These are phyloP conservation scores for Pseudisothecium myosuroides DNA, from an alignment of 225 moss, liverwort and hornwort species.

Conservation along the genomic window DNA sequence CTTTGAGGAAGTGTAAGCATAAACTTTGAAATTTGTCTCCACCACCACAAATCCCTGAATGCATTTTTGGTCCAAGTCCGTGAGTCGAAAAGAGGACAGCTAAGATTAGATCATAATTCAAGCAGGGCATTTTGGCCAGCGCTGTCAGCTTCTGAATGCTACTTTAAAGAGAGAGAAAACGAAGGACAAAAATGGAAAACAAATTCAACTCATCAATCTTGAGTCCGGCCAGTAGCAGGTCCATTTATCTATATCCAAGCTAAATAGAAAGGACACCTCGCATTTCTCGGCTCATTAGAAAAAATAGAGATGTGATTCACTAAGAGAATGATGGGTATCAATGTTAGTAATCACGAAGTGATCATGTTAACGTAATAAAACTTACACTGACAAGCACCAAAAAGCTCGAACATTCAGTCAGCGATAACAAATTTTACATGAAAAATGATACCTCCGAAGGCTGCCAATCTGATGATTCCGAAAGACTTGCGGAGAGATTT, in stretches of 20 bases:
- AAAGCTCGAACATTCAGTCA: not conserved
- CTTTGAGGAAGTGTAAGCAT: conserved; percentile 85
- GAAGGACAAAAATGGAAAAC: not conserved
- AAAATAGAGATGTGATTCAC: not conserved
- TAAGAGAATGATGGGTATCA: not conserved
- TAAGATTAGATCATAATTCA: not conserved
- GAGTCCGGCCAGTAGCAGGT: not conserved
- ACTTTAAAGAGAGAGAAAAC: not conserved
- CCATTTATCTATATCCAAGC: not conserved
- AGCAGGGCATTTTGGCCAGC: not conserved
- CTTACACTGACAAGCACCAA: not conserved
- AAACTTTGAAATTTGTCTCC: conserved; percentile 92
- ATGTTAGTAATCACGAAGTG: not conserved
- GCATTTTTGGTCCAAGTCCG: not conserved
- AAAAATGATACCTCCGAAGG: conserved; percentile 47
- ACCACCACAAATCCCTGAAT: conserved; percentile 79
- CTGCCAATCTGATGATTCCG: conserved; percentile 55
- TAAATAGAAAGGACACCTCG: not conserved
- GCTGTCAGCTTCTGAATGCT: not conserved
- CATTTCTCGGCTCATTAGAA: not conserved
- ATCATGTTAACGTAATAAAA: not conserved
- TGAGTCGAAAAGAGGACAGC: not conserved
- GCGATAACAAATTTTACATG: not conserved
- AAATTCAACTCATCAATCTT: not conserved
- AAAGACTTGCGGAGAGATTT: conserved; percentile 82